A percentile compares a stretch with the other conserved stretches of the same genome.
These are phyloP conservation scores for Trichoderma orchidacearum DNA, from an alignment of 495 filamentous ascomycete species.

Conservation along the genomic window DNA sequence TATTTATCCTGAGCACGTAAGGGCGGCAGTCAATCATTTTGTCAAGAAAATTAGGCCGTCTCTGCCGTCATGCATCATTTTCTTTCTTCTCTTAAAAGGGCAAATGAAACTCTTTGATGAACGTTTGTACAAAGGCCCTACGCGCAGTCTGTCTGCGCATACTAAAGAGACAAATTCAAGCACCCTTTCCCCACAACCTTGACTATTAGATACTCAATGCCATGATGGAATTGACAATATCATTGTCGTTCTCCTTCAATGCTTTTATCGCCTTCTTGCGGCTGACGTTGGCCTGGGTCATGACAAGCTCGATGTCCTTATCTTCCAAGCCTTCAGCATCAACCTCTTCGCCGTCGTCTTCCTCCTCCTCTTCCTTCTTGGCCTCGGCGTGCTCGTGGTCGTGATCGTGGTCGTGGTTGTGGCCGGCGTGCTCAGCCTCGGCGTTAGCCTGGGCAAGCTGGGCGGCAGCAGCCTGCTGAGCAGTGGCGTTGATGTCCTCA, in stretches of 20 bases:
- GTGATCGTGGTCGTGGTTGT: conserved; percentile 49
- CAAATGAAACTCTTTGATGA: not conserved
- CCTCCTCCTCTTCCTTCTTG: conserved; percentile 75
- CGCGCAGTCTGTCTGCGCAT: not conserved
- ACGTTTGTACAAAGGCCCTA: not conserved
- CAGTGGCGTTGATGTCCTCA: conserved; percentile 96
- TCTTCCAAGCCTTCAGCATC: conserved; percentile 87
- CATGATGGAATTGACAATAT: conserved; percentile 99
- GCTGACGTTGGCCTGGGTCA: conserved; percentile 92
- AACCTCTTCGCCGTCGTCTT: conserved; percentile 91
- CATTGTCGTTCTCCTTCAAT: conserved; percentile 96
- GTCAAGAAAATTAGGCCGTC: too few species aligned
- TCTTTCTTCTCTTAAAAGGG: not conserved
- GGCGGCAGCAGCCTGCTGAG: conserved; percentile 85
- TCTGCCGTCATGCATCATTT: not conserved
- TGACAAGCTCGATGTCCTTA: conserved; percentile 98
- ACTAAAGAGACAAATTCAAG: not conserved
- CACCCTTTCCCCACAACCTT: not conserved
- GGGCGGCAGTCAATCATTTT: too few species aligned
- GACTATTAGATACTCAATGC: conserved; percentile 76
- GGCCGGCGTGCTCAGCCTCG: conserved; percentile 43
- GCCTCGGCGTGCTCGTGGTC: conserved; percentile 49
- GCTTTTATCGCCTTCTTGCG: conserved; percentile 98
- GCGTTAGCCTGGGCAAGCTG: conserved; percentile 60
- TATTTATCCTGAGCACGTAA: too few species aligned